Conservation (phyloP, 352 stramenopile species). For the Phytophthora podocarpi region DNA sequence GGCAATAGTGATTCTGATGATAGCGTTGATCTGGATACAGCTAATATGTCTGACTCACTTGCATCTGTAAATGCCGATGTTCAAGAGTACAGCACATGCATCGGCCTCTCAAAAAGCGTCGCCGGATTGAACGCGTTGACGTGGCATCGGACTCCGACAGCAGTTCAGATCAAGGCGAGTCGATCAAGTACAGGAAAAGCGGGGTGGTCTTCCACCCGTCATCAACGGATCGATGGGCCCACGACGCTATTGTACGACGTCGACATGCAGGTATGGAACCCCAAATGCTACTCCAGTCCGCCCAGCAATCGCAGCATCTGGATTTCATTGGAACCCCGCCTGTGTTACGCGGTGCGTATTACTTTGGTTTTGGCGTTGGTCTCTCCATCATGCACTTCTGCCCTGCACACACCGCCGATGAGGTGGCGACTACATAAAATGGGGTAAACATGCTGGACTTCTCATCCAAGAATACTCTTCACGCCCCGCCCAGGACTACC, state of each 20-base stretch:
- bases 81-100: neutral
- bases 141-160: neutral
- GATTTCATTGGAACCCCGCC: conserved; percentile 9
- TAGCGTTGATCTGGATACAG: neutral
- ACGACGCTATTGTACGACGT: neutral
- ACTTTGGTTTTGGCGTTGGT: conserved; percentile 12
- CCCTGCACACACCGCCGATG: neutral
- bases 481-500: neutral
- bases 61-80: neutral
- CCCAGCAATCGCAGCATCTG: conserved; percentile 12
- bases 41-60: neutral
- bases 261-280: conserved; percentile 15
- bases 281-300: conserved; percentile 8
- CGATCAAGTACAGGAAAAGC: neutral
- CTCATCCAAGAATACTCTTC: neutral
- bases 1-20: neutral
- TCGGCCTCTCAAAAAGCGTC: neutral
- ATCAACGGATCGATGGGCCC: neutral
- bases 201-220: conserved; percentile 5
- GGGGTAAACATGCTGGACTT: conserved; percentile 16
- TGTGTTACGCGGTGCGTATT: conserved; percentile 1
- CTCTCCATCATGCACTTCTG: conserved; percentile 22
- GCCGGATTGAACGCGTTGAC: neutral
- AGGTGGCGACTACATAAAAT: neutral
- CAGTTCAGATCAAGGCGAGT: neutral